Conservation (phyloP, 345 rosid species). For the Cardamine occulta region DNA sequence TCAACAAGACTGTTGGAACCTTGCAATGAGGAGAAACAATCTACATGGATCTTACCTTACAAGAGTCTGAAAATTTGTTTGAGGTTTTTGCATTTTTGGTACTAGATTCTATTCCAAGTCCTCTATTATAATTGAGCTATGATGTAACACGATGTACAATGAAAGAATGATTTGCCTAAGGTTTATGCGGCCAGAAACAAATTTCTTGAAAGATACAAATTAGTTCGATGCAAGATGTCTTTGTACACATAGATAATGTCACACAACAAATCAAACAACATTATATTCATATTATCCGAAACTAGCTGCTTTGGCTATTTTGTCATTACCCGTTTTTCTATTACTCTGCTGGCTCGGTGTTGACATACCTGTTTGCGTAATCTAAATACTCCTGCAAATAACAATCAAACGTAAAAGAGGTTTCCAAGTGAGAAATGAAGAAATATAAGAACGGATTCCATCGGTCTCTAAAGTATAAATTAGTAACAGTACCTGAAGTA, state of each 20-base stretch:
- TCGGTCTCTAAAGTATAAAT: neutral
- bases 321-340: neutral
- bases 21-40: conserved; percentile 27
- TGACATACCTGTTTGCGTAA: conserved; percentile 53
- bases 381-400: conserved; percentile 74
- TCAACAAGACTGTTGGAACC: conserved; percentile 63
- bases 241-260: conserved; percentile 14
- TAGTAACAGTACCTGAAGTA: conserved; percentile 73
- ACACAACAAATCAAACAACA: conserved; percentile 11
- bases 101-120: conserved; percentile 16
- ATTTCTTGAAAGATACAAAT: neutral
- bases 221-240: conserved; percentile 4
- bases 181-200: neutral
- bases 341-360: conserved; percentile 36
- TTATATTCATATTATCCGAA: conserved; percentile 6
- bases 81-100: neutral
- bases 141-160: conserved; percentile 17
- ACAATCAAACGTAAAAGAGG: conserved; percentile 24
- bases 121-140: conserved; percentile 2
- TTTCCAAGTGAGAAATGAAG: neutral
- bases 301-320: conserved; percentile 1
- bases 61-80: conserved; percentile 19
- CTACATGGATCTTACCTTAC: neutral
- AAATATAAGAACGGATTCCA: neutral
- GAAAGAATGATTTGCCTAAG: neutral